These are phyloP conservation scores for Tetrapisispora arboricola DNA, from an alignment of 805 yeast genomes.

Conservation along the genomic window DNA sequence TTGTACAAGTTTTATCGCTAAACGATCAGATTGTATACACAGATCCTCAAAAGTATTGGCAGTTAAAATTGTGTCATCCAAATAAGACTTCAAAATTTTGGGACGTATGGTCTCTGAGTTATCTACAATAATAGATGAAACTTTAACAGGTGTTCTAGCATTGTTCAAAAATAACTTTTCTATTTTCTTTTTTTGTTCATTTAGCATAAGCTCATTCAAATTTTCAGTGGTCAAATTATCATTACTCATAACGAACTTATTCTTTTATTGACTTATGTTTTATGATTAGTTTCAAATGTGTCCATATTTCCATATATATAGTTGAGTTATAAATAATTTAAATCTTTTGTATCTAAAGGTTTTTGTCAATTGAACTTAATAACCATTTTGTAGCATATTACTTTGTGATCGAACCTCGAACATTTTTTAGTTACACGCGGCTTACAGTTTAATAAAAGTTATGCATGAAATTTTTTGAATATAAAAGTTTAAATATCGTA, in stretches of 20 bases:
- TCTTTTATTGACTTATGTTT: no score
- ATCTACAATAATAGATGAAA: slow-evolving; percentile 9
- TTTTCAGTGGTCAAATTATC: not conserved
- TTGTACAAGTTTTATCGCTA: slow-evolving; percentile 21
- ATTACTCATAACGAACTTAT: not conserved
- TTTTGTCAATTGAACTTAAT: no score
- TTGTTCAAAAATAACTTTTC: slow-evolving; percentile 11
- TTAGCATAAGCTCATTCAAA: not conserved
- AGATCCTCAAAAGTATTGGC: slow-evolving; percentile 21
- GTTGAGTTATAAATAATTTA: no score
- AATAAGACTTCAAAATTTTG: slow-evolving; percentile 16
- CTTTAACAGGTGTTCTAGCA: slow-evolving; percentile 17
- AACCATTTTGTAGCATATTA: no score
- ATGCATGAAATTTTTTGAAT: no score
- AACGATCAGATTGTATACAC: slow-evolving; percentile 17
- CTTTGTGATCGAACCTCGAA: no score
- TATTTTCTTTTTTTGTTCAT: not conserved
- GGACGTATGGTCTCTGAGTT: slow-evolving; percentile 14
- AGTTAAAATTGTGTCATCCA: slow-evolving; percentile 20
- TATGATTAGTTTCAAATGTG: no score
- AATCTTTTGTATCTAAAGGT: no score
- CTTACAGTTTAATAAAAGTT: no score
- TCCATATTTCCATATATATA: no score
- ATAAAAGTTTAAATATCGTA: no score
- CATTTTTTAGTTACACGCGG: no score